Conservation (phyloP, 2,329 filamentous ascomycete genomes). For the Trichothecium roseum region DNA sequence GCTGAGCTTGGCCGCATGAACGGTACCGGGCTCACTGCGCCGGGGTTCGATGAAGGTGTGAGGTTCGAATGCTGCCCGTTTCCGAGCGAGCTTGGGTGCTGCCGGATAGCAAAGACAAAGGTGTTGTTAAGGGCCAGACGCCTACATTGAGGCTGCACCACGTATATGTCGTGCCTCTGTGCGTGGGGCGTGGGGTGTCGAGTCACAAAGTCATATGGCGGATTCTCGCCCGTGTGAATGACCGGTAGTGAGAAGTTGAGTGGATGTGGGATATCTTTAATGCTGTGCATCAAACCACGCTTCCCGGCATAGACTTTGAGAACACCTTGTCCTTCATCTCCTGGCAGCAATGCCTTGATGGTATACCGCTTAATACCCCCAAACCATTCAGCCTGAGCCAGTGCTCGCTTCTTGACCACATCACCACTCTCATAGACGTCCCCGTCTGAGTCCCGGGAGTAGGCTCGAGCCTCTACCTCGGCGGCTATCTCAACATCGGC, state of each 20-base stretch:
- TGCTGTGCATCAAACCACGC: constrained; percentile 91
- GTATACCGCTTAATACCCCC: constrained; percentile 82
- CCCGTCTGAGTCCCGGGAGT: constrained; percentile 73
- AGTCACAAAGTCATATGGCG: constrained; percentile 84
- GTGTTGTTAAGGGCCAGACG: constrained; percentile 89
- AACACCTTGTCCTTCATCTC: constrained; percentile 79
- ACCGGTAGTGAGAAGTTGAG: constrained; percentile 85
- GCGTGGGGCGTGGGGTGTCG: constrained; percentile 94
- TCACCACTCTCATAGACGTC: constrained; percentile 93
- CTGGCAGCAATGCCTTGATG: constrained; percentile 82
- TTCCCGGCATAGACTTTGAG: constrained; percentile 91
- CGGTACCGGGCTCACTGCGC: constrained; percentile 46
- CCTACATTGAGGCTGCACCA: constrained; percentile 89
- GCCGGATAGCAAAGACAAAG: constrained; percentile 91
- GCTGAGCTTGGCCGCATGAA: constrained; percentile 51
- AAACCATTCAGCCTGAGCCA: constrained; percentile 89
- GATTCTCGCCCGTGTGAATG: constrained; percentile 83
- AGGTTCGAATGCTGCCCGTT: constrained; percentile 22
- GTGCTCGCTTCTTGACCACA: constrained; percentile 69
- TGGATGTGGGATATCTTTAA: constrained; percentile 90
- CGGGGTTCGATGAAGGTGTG: constrained; percentile 36
- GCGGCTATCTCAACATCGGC: constrained; percentile 85
- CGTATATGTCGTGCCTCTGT: constrained; percentile 93
- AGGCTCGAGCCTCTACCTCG: constrained; percentile 79
- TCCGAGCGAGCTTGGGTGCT: constrained; percentile 61